A percentile compares a stretch with the other conserved stretches of the same genome.
These are phyloP conservation scores for Tephrocybe sp. DNA, from an alignment of 768 basidiomycete species.

Conservation along the genomic window DNA sequence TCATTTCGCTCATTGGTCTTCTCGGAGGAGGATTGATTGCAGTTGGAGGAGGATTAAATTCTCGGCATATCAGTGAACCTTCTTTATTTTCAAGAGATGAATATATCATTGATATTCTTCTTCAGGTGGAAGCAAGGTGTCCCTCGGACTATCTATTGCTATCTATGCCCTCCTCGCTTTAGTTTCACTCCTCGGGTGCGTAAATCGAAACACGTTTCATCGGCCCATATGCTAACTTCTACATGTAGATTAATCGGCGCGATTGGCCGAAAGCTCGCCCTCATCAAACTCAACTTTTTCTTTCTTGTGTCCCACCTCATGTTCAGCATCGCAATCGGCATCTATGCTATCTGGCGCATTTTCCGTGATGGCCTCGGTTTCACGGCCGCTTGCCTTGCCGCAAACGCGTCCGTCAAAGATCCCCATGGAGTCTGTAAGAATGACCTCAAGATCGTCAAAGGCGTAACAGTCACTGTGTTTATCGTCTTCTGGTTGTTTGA, in stretches of 20 bases:
- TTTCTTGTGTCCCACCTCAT: conserved; percentile 42
- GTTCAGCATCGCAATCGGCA: conserved; percentile 44
- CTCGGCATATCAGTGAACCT: conserved; percentile 12
- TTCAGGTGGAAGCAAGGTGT: conserved; percentile 36
- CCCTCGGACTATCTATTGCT: conserved; percentile 40
- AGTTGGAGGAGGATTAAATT: conserved; percentile 26
- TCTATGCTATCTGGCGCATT: conserved; percentile 41
- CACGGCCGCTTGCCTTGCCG: conserved; percentile 33
- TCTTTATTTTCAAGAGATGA: background rate
- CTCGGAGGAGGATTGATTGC: conserved; percentile 40
- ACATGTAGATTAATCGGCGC: conserved; percentile 41
- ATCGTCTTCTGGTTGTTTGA: conserved; percentile 48
- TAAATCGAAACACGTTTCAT: conserved; percentile 3
- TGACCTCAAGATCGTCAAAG: conserved; percentile 40
- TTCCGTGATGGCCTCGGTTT: conserved; percentile 42
- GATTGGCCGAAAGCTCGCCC: conserved; percentile 35
- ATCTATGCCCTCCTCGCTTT: conserved; percentile 42
- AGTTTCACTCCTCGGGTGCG: conserved; percentile 48
- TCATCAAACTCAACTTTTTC: conserved; percentile 43
- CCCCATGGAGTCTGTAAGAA: conserved; percentile 36
- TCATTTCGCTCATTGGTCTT: conserved; percentile 45
- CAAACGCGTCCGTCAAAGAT: conserved; percentile 6
- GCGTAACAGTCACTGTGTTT: conserved; percentile 40
- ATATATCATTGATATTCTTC: background rate
- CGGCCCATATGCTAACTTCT: background rate